These are phyloP conservation scores for Camellia granthamiana DNA, from an alignment of 148 eudicot species.

Conservation along the genomic window DNA sequence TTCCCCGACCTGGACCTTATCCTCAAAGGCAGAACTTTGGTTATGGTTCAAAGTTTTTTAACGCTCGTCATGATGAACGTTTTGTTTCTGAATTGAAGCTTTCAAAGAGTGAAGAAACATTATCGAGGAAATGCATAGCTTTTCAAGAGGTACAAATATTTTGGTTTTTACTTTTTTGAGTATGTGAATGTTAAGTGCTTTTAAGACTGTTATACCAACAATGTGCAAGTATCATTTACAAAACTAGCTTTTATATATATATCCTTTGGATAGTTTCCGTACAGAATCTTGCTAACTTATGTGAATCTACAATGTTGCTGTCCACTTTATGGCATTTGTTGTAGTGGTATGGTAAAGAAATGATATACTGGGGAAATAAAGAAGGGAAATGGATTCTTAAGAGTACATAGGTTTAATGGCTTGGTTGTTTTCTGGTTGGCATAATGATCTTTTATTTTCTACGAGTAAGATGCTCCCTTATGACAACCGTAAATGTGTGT, in stretches of 20 bases:
- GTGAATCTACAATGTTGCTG: not conserved
- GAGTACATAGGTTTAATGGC: not conserved
- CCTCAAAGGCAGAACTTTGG: conserved; percentile 67
- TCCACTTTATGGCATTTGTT: not conserved
- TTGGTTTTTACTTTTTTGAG: not conserved
- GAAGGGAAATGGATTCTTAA: not conserved
- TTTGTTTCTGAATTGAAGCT: conserved; percentile 92
- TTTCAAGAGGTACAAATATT: conserved; percentile 73
- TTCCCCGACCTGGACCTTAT: conserved; percentile 86
- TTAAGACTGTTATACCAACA: not conserved
- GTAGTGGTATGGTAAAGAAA: not conserved
- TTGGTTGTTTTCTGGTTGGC: not conserved
- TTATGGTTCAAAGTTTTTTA: conserved; percentile 42
- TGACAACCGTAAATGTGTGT: not conserved
- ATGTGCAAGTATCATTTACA: not conserved
- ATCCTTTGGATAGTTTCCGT: not conserved
- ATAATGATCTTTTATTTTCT: not conserved
- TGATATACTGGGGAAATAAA: not conserved
- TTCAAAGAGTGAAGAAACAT: conserved; percentile 87
- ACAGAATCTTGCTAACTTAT: not conserved
- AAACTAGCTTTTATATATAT: not conserved
- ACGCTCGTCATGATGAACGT: conserved; percentile 79
- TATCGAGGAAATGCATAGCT: conserved; percentile 63
- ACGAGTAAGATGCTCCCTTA: not conserved
- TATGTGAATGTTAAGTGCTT: not conserved